These are phyloP conservation scores for Casuarina equisetifolia DNA, from an alignment of 306 rosid genomes.

Conservation along the genomic window DNA sequence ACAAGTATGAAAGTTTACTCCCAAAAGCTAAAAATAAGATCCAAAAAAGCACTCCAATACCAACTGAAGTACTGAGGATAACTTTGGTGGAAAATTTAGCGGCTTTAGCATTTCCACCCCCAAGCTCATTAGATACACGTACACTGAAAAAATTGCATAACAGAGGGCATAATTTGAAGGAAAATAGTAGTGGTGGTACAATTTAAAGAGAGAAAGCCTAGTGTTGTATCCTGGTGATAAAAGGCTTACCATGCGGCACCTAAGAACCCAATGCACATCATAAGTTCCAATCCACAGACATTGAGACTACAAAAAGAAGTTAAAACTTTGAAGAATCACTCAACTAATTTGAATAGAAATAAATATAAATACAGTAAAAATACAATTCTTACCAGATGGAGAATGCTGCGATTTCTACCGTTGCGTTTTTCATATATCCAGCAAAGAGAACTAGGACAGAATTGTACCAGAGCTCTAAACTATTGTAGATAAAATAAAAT, in stretches of 20 bases:
- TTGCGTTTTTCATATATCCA: constrained; percentile 49
- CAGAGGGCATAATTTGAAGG: not conserved
- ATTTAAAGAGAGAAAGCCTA: too few species aligned
- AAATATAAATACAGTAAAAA: not conserved
- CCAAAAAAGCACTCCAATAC: constrained; percentile 39
- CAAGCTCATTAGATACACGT: constrained; percentile 60
- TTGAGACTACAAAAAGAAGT: constrained; percentile 41
- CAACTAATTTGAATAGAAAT: constrained; percentile 15
- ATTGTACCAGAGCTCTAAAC: constrained; percentile 61
- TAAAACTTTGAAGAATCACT: not conserved
- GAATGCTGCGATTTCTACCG: constrained; percentile 48
- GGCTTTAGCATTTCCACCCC: constrained; percentile 54
- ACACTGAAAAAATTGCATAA: constrained; percentile 33
- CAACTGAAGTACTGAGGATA: constrained; percentile 37
- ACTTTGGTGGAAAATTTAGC: constrained; percentile 52
- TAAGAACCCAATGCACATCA: constrained; percentile 55
- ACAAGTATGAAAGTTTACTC: constrained; percentile 46
- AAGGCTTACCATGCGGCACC: constrained; percentile 45
- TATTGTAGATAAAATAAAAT: constrained; percentile 3
- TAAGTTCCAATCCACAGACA: constrained; percentile 60
- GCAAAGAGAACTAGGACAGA: constrained; percentile 49
- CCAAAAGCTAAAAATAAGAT: constrained; percentile 44
- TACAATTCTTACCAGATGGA: constrained; percentile 44
- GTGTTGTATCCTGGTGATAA: too few species aligned
- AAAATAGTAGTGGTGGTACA: too few species aligned